phyloP scores from a whole-genome alignment of 2,329 filamentous ascomycete genomes.

The Plectosphaerella plurivora region DNA sequence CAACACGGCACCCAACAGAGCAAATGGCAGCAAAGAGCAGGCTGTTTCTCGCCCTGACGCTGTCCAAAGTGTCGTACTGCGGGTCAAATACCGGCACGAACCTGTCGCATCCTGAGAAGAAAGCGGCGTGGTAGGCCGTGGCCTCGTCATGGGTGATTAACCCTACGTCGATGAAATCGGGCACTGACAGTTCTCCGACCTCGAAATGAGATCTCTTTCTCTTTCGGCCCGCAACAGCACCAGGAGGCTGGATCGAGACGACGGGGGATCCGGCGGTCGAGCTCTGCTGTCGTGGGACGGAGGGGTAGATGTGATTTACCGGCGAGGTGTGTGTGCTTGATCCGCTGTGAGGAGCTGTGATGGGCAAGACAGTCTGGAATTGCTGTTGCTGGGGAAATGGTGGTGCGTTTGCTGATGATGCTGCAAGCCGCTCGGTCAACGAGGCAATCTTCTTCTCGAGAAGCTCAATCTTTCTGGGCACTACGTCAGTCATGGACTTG shows the following conservation, averaged over 20 bases:
- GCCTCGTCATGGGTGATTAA: conserved; percentile 17
- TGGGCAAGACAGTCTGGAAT: not conserved
- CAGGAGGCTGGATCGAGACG: not conserved
- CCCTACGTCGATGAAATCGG: conserved; percentile 16
- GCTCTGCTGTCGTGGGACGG: not conserved
- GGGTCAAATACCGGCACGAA: conserved; percentile 21
- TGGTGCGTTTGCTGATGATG: not conserved
- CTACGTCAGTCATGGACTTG: not conserved
- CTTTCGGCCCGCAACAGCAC: not conserved
- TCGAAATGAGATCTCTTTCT: conserved; percentile 13
- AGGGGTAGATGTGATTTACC: not conserved
- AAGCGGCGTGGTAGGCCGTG: conserved; percentile 14
- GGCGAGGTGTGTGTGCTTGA: not conserved
- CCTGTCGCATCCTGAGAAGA: conserved; percentile 20
- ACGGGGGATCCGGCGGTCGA: not conserved
- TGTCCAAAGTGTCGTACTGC: conserved; percentile 35
- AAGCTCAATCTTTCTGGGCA: not conserved
- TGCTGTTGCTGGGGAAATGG: not conserved
- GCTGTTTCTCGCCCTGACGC: conserved; percentile 38
- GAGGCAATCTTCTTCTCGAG: conserved; percentile 9
- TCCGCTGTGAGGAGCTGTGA: not conserved
- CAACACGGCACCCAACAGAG: conserved; percentile 44
- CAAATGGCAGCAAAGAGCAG: conserved; percentile 48
- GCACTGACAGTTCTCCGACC: conserved; percentile 3
- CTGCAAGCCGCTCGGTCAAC: conserved; percentile 8